Evolutionary conservation across 1,139 yeast genomes (phyloP), one percentile per base, ranked within the genome.

Genomic region (Pichia sp.): DNA sequence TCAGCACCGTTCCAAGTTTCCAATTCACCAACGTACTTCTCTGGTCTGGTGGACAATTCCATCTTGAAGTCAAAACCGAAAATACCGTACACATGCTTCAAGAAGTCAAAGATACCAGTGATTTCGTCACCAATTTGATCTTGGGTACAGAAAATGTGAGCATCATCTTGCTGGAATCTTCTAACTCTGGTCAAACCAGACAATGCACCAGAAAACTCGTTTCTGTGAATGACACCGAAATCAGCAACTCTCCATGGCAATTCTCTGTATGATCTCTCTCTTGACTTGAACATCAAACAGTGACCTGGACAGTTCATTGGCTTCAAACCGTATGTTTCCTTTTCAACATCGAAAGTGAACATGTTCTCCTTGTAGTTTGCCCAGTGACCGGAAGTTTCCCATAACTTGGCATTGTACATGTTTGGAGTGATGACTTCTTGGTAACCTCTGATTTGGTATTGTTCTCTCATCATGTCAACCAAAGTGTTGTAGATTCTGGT

Each of bases 251-350:
- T 65, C 50, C 88, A 67, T 5, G 99, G 99, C 39, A 93, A 64
- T 51, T 93, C 97, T 44, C 86, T 75, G 56, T 86, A 86, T 0
- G 95, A 84, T 49, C 94, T 75, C 42, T 87, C 94, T 47, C 83
- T 77, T 46, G 78, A 74, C 43, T 81, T 74, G 64, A 79, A 93
- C 47, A 93, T 76, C 40, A 91, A 58, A 56, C 98, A 93, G 58
- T 93, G 99, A 1, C 97, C 97, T 0, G 99, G 98, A 58, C 98
- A 91, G 63, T 91, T 93, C 98, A 91, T 91, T 19, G 98, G 98
- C 59, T 91, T 91, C 44, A 91, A 67, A 4, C 96, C 96, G 55
- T 74, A 85, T 29, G 72, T 77, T 48, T 87, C 96, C 71, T 86
- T 87, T 64, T 88, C 96, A 43, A 87, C 94, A 36, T 87, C 96